Percentiles rank a stretch among this genome's conserved stretches.
phyloP scores from a whole-genome alignment of 1,139 yeast species.

The Pichia sorboxylosa region DNA sequence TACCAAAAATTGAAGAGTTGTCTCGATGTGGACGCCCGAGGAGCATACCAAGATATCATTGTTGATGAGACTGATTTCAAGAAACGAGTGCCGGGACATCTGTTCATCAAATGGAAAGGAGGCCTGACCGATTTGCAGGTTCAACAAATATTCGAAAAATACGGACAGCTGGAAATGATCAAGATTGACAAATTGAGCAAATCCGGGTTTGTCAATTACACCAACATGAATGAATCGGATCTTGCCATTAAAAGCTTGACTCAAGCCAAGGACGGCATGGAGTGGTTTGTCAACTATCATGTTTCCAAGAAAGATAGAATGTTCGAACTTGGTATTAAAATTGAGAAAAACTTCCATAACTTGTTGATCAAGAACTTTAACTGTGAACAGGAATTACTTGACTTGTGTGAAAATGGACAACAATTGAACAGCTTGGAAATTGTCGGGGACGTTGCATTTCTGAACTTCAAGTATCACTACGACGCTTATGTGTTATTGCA shows the following conservation, averaged over 20 bases:
- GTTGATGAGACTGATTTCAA: conserved; percentile 30
- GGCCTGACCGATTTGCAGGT: no score
- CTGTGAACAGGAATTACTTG: no score
- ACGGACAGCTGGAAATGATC: no score
- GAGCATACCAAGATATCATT: conserved; percentile 15
- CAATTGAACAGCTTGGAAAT: neutral
- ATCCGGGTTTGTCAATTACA: conserved; percentile 37
- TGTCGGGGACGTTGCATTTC: conserved; percentile 19
- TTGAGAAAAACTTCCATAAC: conserved; percentile 27
- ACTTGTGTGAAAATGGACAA: no score
- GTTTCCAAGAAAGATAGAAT: conserved; percentile 39
- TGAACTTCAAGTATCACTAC: conserved; percentile 27
- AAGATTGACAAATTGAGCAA: conserved; percentile 32
- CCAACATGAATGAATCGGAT: conserved; percentile 31
- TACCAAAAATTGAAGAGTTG: neutral
- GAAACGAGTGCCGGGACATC: conserved; percentile 49
- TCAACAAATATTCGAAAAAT: no score
- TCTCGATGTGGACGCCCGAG: no score
- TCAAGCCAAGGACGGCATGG: conserved; percentile 25
- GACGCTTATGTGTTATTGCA: conserved; percentile 25
- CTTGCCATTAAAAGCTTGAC: conserved; percentile 31
- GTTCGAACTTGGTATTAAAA: conserved; percentile 25
- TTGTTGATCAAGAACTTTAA: conserved; percentile 35
- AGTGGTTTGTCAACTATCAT: conserved; percentile 36
- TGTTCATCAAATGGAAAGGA: no score